Evolutionary conservation across 2,329 filamentous ascomycete genomes (phyloP).

Genomic region (Ascochyta viciae-villosae): DNA sequence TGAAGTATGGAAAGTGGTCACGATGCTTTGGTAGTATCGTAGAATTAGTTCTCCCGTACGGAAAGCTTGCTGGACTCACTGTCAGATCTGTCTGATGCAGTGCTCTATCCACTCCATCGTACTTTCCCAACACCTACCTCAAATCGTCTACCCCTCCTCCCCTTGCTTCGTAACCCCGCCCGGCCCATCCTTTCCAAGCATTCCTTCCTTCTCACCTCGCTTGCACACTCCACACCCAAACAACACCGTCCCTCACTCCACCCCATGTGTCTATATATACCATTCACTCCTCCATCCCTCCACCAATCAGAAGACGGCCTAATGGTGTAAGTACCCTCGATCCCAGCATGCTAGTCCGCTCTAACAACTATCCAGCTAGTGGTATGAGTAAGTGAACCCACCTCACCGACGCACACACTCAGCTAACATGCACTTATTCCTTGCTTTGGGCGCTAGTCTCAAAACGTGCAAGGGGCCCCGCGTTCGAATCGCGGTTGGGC

Average conservation of each 20-base stretch:
- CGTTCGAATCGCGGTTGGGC: background rate
- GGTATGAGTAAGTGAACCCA: background rate
- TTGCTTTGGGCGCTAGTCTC: constrained; percentile 1
- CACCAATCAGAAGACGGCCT: background rate
- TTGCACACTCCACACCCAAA: too few species aligned
- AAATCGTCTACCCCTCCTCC: too few species aligned
- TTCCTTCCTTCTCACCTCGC: too few species aligned
- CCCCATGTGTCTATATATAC: too few species aligned
- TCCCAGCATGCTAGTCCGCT: background rate
- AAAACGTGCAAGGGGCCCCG: constrained; percentile 28
- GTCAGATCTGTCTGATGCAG: too few species aligned
- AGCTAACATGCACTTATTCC: background rate
- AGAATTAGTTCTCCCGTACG: background rate
- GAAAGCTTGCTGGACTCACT: too few species aligned
- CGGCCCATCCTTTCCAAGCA: too few species aligned
- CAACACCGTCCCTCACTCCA: too few species aligned
- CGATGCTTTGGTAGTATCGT: background rate
- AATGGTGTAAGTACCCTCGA: background rate
- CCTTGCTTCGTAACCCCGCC: too few species aligned
- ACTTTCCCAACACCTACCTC: too few species aligned
- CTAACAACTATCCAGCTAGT: background rate
- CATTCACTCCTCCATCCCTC: background rate
- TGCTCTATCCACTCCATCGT: too few species aligned
- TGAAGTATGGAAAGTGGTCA: too few species aligned
- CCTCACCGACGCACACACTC: background rate